Percentiles rank a stretch among this genome's conserved stretches.
Conservation (phyloP, 2,329 filamentous ascomycete genomes). For the Aspergillus novofumigatus region DNA sequence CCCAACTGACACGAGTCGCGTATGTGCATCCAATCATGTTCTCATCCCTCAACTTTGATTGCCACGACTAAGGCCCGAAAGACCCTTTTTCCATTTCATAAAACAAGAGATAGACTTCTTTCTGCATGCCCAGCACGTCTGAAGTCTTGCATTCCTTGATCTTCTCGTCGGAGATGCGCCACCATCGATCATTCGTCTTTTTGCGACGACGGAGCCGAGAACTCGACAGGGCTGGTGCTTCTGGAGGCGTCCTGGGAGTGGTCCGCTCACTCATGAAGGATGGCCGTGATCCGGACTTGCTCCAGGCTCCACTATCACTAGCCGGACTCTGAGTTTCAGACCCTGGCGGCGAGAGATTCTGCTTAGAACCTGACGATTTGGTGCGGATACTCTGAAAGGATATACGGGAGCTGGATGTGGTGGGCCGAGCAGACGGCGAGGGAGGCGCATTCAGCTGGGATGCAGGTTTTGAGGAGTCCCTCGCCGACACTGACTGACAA, state of each 20-base stretch:
- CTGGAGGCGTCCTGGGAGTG: constrained; percentile 21
- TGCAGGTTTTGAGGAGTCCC: constrained; percentile 6
- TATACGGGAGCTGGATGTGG: constrained; percentile 29
- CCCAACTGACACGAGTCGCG: not conserved
- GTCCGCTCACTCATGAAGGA: constrained; percentile 22
- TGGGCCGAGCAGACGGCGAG: constrained; percentile 18
- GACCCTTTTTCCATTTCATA: constrained; percentile 71
- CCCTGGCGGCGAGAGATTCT: constrained; percentile 14
- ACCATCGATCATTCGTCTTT: constrained; percentile 74
- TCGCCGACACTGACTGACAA: constrained; percentile 11
- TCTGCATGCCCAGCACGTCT: constrained; percentile 89
- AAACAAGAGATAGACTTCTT: constrained; percentile 92
- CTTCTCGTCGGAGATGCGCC: constrained; percentile 96
- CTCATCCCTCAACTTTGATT: not conserved
- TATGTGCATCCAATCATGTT: not conserved
- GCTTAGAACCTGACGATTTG: constrained; percentile 24
- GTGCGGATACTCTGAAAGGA: constrained; percentile 31
- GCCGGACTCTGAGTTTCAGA: constrained; percentile 24
- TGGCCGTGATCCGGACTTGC: constrained; percentile 21
- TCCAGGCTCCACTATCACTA: constrained; percentile 21
- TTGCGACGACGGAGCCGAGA: constrained; percentile 54
- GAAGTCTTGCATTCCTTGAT: constrained; percentile 89
- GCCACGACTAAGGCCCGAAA: constrained; percentile 1
- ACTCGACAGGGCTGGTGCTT: constrained; percentile 17
- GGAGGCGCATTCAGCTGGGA: constrained; percentile 16